Conservation (phyloP, 306 rosid species). For the Datisca glomerata region DNA sequence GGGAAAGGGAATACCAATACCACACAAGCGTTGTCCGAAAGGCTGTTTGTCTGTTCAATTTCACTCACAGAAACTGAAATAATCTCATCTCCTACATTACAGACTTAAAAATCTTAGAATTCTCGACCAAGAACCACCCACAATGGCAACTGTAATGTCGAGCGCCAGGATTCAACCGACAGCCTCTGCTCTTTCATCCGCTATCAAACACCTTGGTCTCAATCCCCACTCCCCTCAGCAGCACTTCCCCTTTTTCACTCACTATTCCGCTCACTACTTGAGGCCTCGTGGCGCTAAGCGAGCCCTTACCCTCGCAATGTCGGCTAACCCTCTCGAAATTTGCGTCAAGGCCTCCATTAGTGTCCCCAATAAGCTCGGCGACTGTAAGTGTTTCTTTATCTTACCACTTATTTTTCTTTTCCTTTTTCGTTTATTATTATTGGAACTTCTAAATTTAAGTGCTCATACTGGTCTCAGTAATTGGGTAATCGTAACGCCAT, state of each 20-base stretch:
- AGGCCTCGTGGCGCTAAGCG: conserved; percentile 10
- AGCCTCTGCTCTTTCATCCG: conserved; percentile 43
- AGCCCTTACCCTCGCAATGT: conserved; percentile 41
- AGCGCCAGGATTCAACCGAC: conserved; percentile 45
- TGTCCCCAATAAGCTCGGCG: conserved; percentile 56
- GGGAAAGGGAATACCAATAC: too few species aligned
- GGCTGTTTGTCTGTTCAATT: too few species aligned
- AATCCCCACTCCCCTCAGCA: conserved; percentile 18
- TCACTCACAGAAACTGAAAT: too few species aligned
- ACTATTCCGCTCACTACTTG: conserved; percentile 2
- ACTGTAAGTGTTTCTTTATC: conserved; percentile 41
- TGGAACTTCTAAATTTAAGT: too few species aligned
- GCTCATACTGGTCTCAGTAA: background rate
- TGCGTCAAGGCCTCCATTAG: conserved; percentile 64
- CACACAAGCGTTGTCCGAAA: too few species aligned
- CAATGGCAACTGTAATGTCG: conserved; percentile 32
- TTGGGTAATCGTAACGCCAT: too few species aligned
- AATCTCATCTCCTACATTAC: too few species aligned
- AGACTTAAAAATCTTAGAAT: too few species aligned
- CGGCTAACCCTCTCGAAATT: conserved; percentile 44
- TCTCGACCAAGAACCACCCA: too few species aligned
- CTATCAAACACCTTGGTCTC: conserved; percentile 28
- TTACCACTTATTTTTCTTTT: background rate
- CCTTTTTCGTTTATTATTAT: background rate
- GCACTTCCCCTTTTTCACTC: conserved; percentile 13